phyloP scores from a whole-genome alignment of 1,139 yeast species.

The Blastobotrys petasosporus region DNA sequence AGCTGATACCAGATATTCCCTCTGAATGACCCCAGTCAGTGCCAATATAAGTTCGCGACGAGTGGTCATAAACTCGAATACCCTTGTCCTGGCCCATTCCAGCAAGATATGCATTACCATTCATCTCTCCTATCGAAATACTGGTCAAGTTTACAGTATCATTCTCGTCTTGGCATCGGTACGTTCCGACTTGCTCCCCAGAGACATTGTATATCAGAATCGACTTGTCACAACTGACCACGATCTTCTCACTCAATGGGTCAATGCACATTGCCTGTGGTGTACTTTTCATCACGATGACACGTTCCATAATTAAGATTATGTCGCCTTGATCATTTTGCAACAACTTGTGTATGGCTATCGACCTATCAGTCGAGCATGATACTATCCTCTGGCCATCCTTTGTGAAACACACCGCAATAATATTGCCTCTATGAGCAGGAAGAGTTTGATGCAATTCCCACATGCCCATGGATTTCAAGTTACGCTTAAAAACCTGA shows the following conservation, averaged over 20 bases:
- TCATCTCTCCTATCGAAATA: constrained; percentile 22
- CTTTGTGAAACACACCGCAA: constrained; percentile 34
- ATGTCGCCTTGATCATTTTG: constrained; percentile 16
- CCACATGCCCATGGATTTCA: constrained; percentile 35
- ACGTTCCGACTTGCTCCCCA: constrained; percentile 37
- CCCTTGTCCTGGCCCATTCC: constrained; percentile 56
- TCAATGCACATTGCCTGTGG: constrained; percentile 38
- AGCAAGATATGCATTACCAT: constrained; percentile 28
- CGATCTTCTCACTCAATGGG: constrained; percentile 33
- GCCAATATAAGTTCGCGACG: constrained; percentile 43
- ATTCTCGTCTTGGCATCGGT: constrained; percentile 37
- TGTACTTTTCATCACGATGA: constrained; percentile 46
- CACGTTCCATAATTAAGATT: constrained; percentile 39
- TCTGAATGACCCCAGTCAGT: constrained; percentile 67
- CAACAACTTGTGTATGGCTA: constrained; percentile 45
- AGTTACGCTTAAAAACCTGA: constrained; percentile 41
- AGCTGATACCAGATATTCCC: constrained; percentile 41
- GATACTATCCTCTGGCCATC: constrained; percentile 40
- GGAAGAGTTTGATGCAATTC: constrained; percentile 50
- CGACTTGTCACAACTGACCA: constrained; percentile 48
- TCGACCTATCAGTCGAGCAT: constrained; percentile 54
- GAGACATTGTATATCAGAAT: constrained; percentile 39
- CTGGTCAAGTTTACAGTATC: constrained; percentile 23
- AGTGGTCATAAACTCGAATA: constrained; percentile 44
- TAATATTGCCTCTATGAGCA: constrained; percentile 51